phyloP scores from a whole-genome alignment of 129 eudicot species.

The Sambucus nigra region DNA sequence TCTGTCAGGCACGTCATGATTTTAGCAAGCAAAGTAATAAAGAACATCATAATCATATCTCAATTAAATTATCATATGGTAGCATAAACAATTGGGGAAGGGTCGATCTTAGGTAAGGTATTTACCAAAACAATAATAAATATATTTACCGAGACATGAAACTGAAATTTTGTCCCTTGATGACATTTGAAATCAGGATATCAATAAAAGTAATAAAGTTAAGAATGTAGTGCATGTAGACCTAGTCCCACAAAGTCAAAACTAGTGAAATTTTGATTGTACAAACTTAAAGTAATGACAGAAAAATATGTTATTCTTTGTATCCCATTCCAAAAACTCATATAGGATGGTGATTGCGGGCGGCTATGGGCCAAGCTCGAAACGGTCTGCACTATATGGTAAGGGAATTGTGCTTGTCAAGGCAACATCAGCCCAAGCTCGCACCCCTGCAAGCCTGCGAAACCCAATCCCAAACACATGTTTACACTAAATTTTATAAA shows the following conservation, averaged over 20 bases:
- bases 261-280: neutral
- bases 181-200: neutral
- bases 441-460: too few relatives aligned
- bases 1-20: conserved; percentile 30
- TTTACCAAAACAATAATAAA: neutral
- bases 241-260: neutral
- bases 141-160: neutral
- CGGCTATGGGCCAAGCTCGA: too few relatives aligned
- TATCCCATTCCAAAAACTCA: too few relatives aligned
- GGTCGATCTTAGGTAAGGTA: neutral
- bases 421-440: too few relatives aligned
- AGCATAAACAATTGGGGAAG: neutral
- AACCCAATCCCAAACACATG: too few relatives aligned
- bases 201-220: neutral
- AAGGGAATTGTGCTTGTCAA: too few relatives aligned
- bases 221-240: neutral
- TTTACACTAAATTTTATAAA: too few relatives aligned
- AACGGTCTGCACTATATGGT: too few relatives aligned
- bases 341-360: too few relatives aligned
- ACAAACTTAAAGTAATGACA: too few relatives aligned
- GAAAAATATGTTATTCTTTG: too few relatives aligned
- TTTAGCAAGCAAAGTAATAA: conserved; percentile 9
- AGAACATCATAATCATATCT: conserved; percentile 3
- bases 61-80: neutral
- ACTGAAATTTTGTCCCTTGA: neutral